Evolutionary conservation across 1,284 basidiomycete genomes (phyloP), one percentile per base, ranked within the genome.

Genomic region (Macrocystidia cucumis): DNA sequence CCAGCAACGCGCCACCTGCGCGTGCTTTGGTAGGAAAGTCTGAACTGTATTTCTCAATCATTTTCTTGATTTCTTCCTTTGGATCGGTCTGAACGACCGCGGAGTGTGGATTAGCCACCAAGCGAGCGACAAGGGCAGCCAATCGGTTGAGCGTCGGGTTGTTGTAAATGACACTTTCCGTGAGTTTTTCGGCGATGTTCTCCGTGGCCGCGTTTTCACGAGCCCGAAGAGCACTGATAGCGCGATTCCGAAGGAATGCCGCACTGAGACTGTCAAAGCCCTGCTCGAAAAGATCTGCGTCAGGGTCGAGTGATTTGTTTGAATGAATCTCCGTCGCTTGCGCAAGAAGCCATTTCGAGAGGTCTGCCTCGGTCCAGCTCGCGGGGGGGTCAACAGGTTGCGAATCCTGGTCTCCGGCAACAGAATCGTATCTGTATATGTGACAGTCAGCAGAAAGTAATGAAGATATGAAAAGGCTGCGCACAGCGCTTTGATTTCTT

Each of bases 401-500:
- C n/a, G n/a, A n/a, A n/a, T n/a, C n/a, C n/a, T n/a, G n/a, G n/a
- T n/a, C n/a, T n/a, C n/a, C n/a, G n/a, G 48, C 52, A 5, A 55
- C 42, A 4, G 37, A 39, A 9, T 44, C 37, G 29, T 57, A 57
- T 29, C 54, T n/a, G n/a, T n/a, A n/a, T n/a, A n/a, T n/a, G n/a
- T n/a, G 13, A 11, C n/a, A 23, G 3, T 11, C 25, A 34, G 22
- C 27, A 20, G 3, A 32, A 20, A 9, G 48, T n/a, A n/a, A n/a
- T n/a, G n/a, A n/a, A n/a, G n/a, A n/a, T n/a, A n/a, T n/a, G n/a
- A n/a, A n/a, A n/a, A n/a, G n/a, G n/a, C n/a, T n/a, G n/a, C 55
- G 28, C 38, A 65, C 62, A 64, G 35, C 2, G 41, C 48, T 9
- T 59, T 45, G 9, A 67, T 65, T 32, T 65, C 63, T 1, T 34